Evolutionary conservation across 2,329 filamentous ascomycete species (phyloP).

Genomic region (Stachybotrys chlorohalonatus): DNA sequence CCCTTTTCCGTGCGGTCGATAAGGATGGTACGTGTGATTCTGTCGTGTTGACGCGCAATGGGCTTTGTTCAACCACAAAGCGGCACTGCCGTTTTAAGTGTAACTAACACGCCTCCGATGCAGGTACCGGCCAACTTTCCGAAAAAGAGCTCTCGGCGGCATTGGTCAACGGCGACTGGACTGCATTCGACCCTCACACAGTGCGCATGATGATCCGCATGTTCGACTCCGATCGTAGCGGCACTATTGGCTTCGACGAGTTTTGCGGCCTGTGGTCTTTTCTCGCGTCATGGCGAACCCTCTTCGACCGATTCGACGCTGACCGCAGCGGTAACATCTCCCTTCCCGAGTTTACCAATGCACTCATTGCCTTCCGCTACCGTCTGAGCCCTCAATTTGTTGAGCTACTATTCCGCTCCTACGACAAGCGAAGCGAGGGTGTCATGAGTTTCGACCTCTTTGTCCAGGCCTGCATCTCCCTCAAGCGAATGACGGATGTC

Average conservation of each 20-base stretch:
- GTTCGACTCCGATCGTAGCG: constrained; percentile 89
- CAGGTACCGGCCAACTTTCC: constrained; percentile 70
- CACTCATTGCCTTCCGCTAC: constrained; percentile 89
- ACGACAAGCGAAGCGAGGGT: constrained; percentile 66
- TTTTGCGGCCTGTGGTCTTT: constrained; percentile 97
- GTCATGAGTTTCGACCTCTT: constrained; percentile 91
- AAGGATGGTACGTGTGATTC: constrained; percentile 51
- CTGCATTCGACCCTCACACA: constrained; percentile 84
- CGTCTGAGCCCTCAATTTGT: constrained; percentile 78
- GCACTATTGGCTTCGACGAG: constrained; percentile 87
- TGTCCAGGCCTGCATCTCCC: constrained; percentile 90
- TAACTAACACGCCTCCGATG: constrained; percentile 4
- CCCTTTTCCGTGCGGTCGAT: constrained; percentile 85
- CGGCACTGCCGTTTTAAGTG: neutral
- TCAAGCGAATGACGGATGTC: constrained; percentile 98
- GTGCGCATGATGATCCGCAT: constrained; percentile 99
- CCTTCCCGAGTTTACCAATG: constrained; percentile 79
- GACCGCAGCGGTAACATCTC: constrained; percentile 83
- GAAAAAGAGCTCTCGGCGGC: constrained; percentile 82
- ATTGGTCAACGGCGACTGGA: constrained; percentile 94
- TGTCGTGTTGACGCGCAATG: neutral
- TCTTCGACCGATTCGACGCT: constrained; percentile 92
- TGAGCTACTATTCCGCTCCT: constrained; percentile 75
- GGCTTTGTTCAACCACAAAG: too few relatives aligned
- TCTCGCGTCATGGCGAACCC: constrained; percentile 81